phyloP scores from a whole-genome alignment of 2,329 filamentous ascomycete species.

The Raffaelea albimanens region DNA sequence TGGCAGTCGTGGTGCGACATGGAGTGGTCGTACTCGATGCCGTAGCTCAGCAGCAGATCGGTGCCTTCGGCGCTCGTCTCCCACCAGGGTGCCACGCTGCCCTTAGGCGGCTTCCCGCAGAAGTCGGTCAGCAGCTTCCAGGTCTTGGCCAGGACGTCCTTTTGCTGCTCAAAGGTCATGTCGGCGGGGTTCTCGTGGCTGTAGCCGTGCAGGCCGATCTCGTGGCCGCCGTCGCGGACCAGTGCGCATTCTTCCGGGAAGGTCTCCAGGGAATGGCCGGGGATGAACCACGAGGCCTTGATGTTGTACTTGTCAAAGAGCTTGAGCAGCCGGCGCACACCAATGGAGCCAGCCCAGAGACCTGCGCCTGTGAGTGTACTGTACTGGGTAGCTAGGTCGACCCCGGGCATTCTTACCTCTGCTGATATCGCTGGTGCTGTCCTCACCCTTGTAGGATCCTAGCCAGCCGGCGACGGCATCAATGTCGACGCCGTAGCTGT shows the following conservation, averaged over 20 bases:
- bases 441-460: constrained; percentile 64
- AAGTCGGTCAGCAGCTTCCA: constrained; percentile 63
- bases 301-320: constrained; percentile 65
- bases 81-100: constrained; percentile 68
- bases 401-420: constrained; percentile 41
- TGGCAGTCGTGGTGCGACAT: constrained; percentile 59
- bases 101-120: constrained; percentile 60
- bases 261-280: constrained; percentile 37
- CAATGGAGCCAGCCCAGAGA: constrained; percentile 60
- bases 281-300: constrained; percentile 49
- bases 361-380: not conserved
- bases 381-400: too few relatives aligned
- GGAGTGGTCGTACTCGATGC: constrained; percentile 60
- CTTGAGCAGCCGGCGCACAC: constrained; percentile 56
- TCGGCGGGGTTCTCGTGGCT: constrained; percentile 34
- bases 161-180: constrained; percentile 62
- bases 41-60: constrained; percentile 54
- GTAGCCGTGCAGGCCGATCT: constrained; percentile 36
- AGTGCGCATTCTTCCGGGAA: constrained; percentile 35
- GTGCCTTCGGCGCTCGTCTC: constrained; percentile 60
- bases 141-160: constrained; percentile 65
- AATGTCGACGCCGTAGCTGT: constrained; percentile 60
- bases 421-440: constrained; percentile 63
- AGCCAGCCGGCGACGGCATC: constrained; percentile 72
- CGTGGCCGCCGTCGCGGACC: constrained; percentile 35